A percentile compares a stretch with the other conserved stretches of the same genome.
These are phyloP conservation scores for Ustilago hordei DNA, from an alignment of 1,284 basidiomycete genomes.

Conservation along the genomic window DNA sequence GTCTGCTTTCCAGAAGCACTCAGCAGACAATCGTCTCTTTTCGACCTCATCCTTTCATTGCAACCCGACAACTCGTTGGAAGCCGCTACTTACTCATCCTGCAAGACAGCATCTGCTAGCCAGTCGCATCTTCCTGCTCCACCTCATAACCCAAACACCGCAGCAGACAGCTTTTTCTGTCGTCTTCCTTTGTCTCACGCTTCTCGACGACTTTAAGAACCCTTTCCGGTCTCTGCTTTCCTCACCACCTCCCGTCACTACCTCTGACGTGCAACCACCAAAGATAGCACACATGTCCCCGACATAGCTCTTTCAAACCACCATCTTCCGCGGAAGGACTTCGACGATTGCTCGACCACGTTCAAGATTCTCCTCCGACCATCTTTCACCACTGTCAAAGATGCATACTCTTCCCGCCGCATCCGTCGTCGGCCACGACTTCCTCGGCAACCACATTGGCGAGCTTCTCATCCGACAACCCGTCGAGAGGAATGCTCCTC, in stretches of 20 bases:
- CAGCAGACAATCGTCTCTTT: neutral
- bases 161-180: neutral
- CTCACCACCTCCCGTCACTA: neutral
- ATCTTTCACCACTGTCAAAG: slow-evolving; percentile 5
- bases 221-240: neutral
- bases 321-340: slow-evolving; percentile 21
- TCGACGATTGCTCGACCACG: slow-evolving; percentile 5
- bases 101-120: neutral
- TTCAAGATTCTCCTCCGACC: neutral
- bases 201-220: neutral
- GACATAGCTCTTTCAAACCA: slow-evolving; percentile 7
- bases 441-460: slow-evolving; percentile 53
- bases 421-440: slow-evolving; percentile 37
- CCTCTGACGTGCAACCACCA: neutral
- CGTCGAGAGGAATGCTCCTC: slow-evolving; percentile 7
- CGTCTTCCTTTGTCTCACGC: neutral
- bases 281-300: slow-evolving; percentile 26
- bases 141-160: neutral
- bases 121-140: neutral
- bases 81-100: neutral
- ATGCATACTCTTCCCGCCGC: slow-evolving; percentile 43
- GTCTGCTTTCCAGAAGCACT: slow-evolving; percentile 18
- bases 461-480: slow-evolving; percentile 49
- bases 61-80: neutral
- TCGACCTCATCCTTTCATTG: too few relatives aligned